Base-by-base conservation (phyloP, 257 asterid species). In the Ocimum tenuiflorum region DNA sequence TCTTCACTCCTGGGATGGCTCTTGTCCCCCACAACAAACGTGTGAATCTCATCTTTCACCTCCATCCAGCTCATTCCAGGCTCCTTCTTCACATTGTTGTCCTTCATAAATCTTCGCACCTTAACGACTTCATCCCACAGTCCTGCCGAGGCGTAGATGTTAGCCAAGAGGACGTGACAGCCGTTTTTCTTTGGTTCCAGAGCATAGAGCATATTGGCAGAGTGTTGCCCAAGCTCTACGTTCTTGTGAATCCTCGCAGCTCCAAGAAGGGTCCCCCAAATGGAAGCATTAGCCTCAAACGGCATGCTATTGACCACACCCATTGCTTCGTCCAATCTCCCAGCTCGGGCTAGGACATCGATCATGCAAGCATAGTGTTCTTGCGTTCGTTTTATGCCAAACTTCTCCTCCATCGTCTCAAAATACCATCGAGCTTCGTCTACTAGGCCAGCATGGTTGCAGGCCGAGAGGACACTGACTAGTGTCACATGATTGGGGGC, bases 11-110 rank as follows among this genome's bases (percentile, higher is more conserved):
- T 78, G 31, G 78, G 63, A 64, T 87, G 87, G 66, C 76, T 85
- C 67, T 81, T 70, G 56, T 89, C 95, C 65, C 95, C 96, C n/a
- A 83, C 96, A 51, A 75, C 75, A 51, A 89, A 89, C 0, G 94
- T 85, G 82, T 81, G 67, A 49, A 89, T 78, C 47, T 68, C 68
- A 55, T 79, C 84, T 71, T 85, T 86, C 31, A 86, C 85, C 81
- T 89, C 96, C 68, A 87, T 71, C 96, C 96, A 89, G 76, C 96
- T 89, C 86, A 89, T 68, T 49, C 91, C 95, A 0, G 96, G 96
- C 65, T 89, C 96, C 77, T 89, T 89, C 80, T 87, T 89, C 78
- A 86, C 83, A 9, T 78, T 83, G 53, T 73, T 77, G 55, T 80
- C 85, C 70, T 79, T 89, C 95, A 89, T 86, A 27, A 66, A 22